Conservation (phyloP, 306 rosid genomes). For the Glycyrrhiza uralensis region DNA sequence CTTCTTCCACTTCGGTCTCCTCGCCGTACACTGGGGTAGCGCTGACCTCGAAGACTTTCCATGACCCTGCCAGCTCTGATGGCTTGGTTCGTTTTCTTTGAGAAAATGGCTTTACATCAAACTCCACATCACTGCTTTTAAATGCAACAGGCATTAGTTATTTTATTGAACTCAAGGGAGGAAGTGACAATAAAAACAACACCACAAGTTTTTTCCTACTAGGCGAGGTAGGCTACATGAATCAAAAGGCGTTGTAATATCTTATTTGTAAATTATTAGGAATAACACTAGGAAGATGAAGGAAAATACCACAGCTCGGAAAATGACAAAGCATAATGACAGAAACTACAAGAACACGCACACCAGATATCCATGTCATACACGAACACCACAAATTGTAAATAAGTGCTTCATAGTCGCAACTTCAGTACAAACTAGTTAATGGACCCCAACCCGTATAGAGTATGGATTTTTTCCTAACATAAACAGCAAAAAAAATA, state of each 20-base stretch:
- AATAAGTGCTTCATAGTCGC: not conserved
- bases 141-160: not conserved
- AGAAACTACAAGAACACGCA: not conserved
- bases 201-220: not conserved
- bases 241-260: not conserved
- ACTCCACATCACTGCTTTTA: constrained; percentile 52
- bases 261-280: not conserved
- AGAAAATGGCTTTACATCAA: constrained; percentile 65
- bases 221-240: not conserved
- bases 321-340: not conserved
- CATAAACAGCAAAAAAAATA: too few relatives aligned
- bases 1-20: constrained; percentile 29
- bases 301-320: not conserved
- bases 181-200: not conserved
- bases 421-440: not conserved
- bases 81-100: constrained; percentile 69
- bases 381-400: not conserved
- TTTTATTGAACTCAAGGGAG: not conserved
- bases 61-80: constrained; percentile 71
- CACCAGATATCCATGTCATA: not conserved
- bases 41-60: constrained; percentile 90
- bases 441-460: too few relatives aligned
- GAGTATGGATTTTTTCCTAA: too few relatives aligned
- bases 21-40: constrained; percentile 74
- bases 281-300: not conserved